A percentile compares a stretch with the other conserved stretches of the same genome.
Evolutionary conservation across 108 stramenopile species (phyloP).

Genomic region (Stephanodiscus minutulus): DNA sequence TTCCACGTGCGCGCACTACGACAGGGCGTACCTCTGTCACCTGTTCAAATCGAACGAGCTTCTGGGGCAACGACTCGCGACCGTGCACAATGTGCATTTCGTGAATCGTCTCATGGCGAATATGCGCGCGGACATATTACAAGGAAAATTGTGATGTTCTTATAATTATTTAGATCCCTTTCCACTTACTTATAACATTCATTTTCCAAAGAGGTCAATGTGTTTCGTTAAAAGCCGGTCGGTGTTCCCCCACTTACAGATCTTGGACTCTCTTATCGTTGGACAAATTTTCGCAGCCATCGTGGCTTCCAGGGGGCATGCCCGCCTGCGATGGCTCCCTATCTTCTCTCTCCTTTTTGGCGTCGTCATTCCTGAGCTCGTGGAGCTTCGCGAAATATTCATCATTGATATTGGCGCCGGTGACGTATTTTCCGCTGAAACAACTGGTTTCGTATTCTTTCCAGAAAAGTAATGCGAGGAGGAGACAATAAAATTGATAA

Average conservation of each 20-base stretch:
- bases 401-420: constrained; percentile 80
- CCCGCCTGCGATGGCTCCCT: constrained; percentile 6
- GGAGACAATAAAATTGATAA: neutral
- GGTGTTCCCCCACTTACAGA: neutral
- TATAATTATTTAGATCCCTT: neutral
- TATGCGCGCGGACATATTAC: constrained; percentile 43
- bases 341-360: constrained; percentile 51
- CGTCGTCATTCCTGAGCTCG: constrained; percentile 76
- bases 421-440: constrained; percentile 95
- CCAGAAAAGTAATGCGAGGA: neutral
- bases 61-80: constrained; percentile 34
- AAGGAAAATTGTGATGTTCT: constrained; percentile 24
- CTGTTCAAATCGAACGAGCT: constrained; percentile 60
- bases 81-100: constrained; percentile 55
- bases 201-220: neutral
- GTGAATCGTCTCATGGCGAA: constrained; percentile 60
- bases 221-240: neutral
- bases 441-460: constrained; percentile 92
- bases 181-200: neutral
- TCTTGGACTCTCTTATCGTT: constrained; percentile 61
- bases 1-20: constrained; percentile 51
- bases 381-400: constrained; percentile 80
- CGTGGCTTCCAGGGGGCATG: constrained; percentile 61
- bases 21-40: constrained; percentile 58
- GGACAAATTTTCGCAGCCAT: constrained; percentile 76